A percentile compares a stretch with the other conserved stretches of the same genome.
Conservation (phyloP, 2,329 filamentous ascomycete genomes). For the Drechslerella stenobrocha region DNA sequence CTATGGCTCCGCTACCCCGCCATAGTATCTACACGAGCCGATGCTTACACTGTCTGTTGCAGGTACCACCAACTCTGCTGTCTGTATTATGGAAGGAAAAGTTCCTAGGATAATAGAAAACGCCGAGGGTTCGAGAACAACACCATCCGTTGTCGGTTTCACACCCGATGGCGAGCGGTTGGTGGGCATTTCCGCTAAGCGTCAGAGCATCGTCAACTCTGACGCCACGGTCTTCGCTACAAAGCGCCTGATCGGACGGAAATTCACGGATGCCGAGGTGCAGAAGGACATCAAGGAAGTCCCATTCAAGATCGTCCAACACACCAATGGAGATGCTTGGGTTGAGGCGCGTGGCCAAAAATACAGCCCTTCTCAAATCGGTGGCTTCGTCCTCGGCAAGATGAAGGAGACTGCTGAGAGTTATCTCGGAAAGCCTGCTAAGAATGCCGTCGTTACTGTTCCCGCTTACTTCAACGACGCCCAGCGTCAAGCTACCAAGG, state of each 20-base stretch:
- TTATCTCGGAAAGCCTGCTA: slow-evolving; percentile 84
- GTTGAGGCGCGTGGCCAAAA: slow-evolving; percentile 89
- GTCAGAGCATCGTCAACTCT: slow-evolving; percentile 96
- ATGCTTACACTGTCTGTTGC: slow-evolving; percentile 13
- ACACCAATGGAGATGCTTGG: slow-evolving; percentile 96
- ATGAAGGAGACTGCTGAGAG: slow-evolving; percentile 99
- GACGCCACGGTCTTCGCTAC: slow-evolving; percentile 98
- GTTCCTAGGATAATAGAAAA: slow-evolving; percentile 95
- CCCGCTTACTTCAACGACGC: slow-evolving; percentile 99
- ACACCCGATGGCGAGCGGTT: slow-evolving; percentile 93
- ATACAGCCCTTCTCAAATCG: slow-evolving; percentile 97
- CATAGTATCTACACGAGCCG: slow-evolving; percentile 1
- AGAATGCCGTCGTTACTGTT: slow-evolving; percentile 96
- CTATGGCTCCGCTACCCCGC: neutral
- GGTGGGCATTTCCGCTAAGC: slow-evolving; percentile 96
- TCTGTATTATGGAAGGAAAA: slow-evolving; percentile 98
- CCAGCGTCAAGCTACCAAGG: slow-evolving; percentile 96
- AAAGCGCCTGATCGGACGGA: slow-evolving; percentile 97
- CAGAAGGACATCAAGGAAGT: slow-evolving; percentile 98
- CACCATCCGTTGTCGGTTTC: slow-evolving; percentile 92
- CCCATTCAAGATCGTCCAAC: slow-evolving; percentile 97
- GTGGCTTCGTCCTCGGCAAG: slow-evolving; percentile 94
- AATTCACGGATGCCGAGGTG: slow-evolving; percentile 90
- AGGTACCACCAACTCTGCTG: slow-evolving; percentile 95
- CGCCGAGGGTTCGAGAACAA: slow-evolving; percentile 88